These are phyloP conservation scores for Tylopilus cervinicoccineus DNA, from an alignment of 768 basidiomycete genomes.

Conservation along the genomic window DNA sequence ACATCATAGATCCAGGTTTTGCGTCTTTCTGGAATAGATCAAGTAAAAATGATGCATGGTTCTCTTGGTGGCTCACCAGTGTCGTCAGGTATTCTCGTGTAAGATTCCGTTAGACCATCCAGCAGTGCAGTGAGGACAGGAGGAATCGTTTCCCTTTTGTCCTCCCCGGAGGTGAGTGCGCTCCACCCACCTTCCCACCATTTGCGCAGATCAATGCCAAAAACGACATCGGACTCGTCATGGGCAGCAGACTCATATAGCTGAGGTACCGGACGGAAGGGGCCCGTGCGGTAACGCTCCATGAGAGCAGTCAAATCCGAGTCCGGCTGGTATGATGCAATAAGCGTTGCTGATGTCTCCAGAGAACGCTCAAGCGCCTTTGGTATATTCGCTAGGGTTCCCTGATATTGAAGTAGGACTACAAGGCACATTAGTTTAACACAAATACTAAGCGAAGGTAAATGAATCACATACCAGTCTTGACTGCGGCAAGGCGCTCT, in stretches of 20 bases:
- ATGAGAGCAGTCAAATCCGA: conserved; percentile 83
- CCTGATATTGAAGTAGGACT: conserved; percentile 88
- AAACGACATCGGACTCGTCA: conserved; percentile 80
- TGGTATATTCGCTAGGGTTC: conserved; percentile 69
- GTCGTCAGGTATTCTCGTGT: conserved; percentile 57
- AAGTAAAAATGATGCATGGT: neutral
- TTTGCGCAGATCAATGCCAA: conserved; percentile 86
- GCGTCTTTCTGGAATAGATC: conserved; percentile 57
- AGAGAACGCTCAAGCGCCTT: conserved; percentile 59
- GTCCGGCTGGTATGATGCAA: conserved; percentile 86
- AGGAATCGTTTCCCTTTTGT: conserved; percentile 63
- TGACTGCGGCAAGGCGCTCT: conserved; percentile 78
- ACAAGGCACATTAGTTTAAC: neutral
- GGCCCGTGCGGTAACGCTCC: conserved; percentile 89
- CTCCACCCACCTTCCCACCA: conserved; percentile 88
- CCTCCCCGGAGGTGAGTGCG: conserved; percentile 48
- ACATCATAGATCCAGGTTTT: conserved; percentile 96
- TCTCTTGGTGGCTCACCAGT: conserved; percentile 42
- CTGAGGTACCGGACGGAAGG: conserved; percentile 83
- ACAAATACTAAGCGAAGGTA: neutral
- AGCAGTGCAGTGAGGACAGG: conserved; percentile 71
- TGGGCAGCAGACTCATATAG: conserved; percentile 84
- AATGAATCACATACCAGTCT: conserved; percentile 55
- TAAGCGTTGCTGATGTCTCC: conserved; percentile 68
- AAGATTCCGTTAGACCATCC: conserved; percentile 57